Evolutionary conservation across 2,329 filamentous ascomycete species (phyloP), one percentile per base, ranked within the genome.

Genomic region (Rhinocladiella similis): DNA sequence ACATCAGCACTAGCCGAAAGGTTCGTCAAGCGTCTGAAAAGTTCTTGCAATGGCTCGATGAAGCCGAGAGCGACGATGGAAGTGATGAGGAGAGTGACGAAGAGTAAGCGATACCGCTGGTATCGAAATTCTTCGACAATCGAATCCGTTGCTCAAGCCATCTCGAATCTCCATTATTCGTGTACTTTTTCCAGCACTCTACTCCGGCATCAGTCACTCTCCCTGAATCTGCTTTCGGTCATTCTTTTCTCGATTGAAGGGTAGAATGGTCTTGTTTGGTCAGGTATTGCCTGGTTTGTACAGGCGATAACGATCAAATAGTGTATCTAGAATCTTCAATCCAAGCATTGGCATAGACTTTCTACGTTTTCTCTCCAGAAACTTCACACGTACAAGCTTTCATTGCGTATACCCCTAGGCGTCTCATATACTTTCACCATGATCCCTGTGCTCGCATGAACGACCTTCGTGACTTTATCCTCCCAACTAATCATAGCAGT

Each of bases 21-120:
- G 91, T 97, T 62, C 91, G 92, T 78, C 93, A 95, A 81, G 89
- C 90, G 64, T 91, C 94, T 52, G 89, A 95, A 80, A 87, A 90
- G 63, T 99, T 99, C 83, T 82, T 97, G 69, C 89, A 86, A 67
- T 97, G 92, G 93, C 90, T 97, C 56, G 85, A 90, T 66, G 90
- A 89, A 75, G 92, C 92, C 52, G 85, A 87, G 58, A 80, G 80
- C 6, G 86, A 87, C 19, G 85, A 86, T 16, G 83, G 85, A 52
- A 61, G 56, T 47, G 56, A 57, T 25, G 54, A 60, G 5, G 57
- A 54, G 47, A 59, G 53, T 47, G 56, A 57, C 14, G 54, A 60
- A 14, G 57, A 57, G 50, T 60, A 57, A 46, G 45, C 36, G 18
- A 33, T 33, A 7, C 29, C 29, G 6, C 6, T 33, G 29, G 7